Conservation (phyloP, 2,329 filamentous ascomycete species). For the Diplodia corticola region DNA sequence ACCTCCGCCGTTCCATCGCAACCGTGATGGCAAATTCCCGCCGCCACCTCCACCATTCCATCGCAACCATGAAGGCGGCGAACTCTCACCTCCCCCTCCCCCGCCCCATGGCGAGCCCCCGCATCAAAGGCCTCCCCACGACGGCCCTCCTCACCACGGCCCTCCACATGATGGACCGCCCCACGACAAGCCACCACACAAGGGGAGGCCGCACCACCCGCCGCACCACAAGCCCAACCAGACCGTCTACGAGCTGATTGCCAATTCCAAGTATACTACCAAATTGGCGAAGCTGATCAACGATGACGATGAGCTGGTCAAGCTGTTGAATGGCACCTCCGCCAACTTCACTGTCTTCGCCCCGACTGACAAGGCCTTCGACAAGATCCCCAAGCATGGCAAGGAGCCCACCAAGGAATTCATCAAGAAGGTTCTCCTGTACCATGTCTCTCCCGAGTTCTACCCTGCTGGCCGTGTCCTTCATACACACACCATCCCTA, state of each 20-base stretch:
- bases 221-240: constrained; percentile 53
- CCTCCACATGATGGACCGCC: constrained; percentile 25
- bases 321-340: constrained; percentile 71
- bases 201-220: constrained; percentile 34
- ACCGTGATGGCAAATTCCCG: constrained; percentile 23
- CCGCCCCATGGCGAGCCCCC: constrained; percentile 29
- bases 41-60: constrained; percentile 23
- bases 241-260: constrained; percentile 80
- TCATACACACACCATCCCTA: constrained; percentile 71
- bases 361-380: constrained; percentile 75
- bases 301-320: constrained; percentile 69
- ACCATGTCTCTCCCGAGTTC: constrained; percentile 71
- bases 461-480: constrained; percentile 69
- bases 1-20: constrained; percentile 10
- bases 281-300: constrained; percentile 75
- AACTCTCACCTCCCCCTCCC: constrained; percentile 15
- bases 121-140: constrained; percentile 27
- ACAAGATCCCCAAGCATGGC: constrained; percentile 58
- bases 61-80: constrained; percentile 24
- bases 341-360: constrained; percentile 80
- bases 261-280: constrained; percentile 72
- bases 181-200: constrained; percentile 29
- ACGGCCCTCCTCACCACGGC: constrained; percentile 11
- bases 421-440: constrained; percentile 67
- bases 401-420: constrained; percentile 68